Conservation (phyloP, 2,329 filamentous ascomycete species). For the Aspergillus ibericus region DNA sequence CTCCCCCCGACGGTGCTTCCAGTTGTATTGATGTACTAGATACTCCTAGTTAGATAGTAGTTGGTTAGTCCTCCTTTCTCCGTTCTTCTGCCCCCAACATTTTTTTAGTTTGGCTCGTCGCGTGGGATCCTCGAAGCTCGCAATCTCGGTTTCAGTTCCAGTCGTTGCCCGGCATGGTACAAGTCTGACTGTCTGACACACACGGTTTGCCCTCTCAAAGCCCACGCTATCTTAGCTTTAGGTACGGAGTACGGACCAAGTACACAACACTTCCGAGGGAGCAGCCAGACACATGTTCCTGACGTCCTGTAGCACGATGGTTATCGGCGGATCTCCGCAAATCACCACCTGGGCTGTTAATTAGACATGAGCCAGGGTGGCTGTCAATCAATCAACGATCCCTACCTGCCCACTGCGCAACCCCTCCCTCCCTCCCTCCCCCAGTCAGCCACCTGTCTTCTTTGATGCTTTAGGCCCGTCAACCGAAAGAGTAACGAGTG, state of each 20-base stretch:
- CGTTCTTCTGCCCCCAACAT: neutral
- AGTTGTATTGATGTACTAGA: no score
- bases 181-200: neutral
- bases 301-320: neutral
- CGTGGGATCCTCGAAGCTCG: neutral
- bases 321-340: conserved; percentile 5
- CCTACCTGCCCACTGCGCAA: neutral
- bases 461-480: neutral
- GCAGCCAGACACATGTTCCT: neutral
- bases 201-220: neutral
- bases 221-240: neutral
- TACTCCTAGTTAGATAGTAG: no score
- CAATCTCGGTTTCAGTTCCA: neutral
- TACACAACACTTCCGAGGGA: neutral
- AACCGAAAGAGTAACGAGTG: neutral
- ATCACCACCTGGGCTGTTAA: neutral
- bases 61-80: neutral
- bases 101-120: no score
- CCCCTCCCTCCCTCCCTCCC: no score
- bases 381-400: neutral
- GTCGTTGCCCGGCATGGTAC: neutral
- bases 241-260: neutral
- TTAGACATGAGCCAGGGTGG: neutral
- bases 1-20: no score
- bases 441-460: neutral